A percentile compares a stretch with the other conserved stretches of the same genome.
Conservation (phyloP, 2,329 filamentous ascomycete species). For the Ascochyta viciae-villosae region DNA sequence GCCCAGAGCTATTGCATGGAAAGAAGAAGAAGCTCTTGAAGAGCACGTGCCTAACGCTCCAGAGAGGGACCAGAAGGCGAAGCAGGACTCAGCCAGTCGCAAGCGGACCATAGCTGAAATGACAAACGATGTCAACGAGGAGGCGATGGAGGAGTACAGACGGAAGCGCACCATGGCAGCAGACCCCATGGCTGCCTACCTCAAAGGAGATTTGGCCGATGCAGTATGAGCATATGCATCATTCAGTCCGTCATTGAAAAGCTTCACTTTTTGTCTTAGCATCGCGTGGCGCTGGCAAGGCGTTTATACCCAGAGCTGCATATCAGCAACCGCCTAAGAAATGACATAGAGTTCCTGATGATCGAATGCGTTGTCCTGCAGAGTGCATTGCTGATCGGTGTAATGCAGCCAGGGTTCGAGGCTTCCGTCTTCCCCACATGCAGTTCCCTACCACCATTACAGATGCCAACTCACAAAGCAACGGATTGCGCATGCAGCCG, state of each 20-base stretch:
- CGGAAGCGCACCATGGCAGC: conserved; percentile 74
- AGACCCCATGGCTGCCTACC: conserved; percentile 85
- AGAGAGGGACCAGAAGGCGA: conserved; percentile 51
- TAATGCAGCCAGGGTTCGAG: conserved; percentile 25
- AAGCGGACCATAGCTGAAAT: conserved; percentile 83
- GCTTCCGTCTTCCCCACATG: conserved; percentile 20
- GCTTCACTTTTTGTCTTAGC: conserved; percentile 32
- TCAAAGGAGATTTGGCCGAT: conserved; percentile 75
- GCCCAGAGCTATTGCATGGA: conserved; percentile 51
- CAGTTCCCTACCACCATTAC: conserved; percentile 25
- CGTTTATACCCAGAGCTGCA: conserved; percentile 32
- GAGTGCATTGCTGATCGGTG: conserved; percentile 37
- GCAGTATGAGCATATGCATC: conserved; percentile 51
- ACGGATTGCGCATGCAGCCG: conserved; percentile 44
- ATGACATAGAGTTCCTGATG: conserved; percentile 45
- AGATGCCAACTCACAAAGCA: conserved; percentile 34
- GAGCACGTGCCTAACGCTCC: conserved; percentile 55
- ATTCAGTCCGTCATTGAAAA: conserved; percentile 23
- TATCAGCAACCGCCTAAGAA: conserved; percentile 33
- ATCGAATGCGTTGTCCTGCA: conserved; percentile 45
- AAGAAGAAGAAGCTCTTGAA: conserved; percentile 50
- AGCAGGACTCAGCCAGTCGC: conserved; percentile 56
- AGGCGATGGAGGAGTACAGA: conserved; percentile 86
- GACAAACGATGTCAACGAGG: conserved; percentile 77
- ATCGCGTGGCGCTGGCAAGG: conserved; percentile 43